These are phyloP conservation scores for Drechslerella dactyloides DNA, from an alignment of 2,329 filamentous ascomycete species.

Conservation along the genomic window DNA sequence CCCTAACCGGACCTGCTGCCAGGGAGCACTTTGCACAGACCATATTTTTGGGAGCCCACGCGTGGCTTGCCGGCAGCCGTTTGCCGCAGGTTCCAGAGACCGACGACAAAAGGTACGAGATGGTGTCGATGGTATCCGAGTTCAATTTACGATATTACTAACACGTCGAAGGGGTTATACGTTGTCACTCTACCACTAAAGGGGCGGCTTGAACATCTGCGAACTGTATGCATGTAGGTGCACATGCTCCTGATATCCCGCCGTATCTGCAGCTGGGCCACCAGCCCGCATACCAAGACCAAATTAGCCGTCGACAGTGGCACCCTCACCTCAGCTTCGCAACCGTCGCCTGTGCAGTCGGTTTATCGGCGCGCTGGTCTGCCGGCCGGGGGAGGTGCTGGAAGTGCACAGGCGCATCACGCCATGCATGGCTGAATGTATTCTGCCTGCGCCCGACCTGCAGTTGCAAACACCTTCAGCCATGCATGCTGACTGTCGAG, in stretches of 20 bases:
- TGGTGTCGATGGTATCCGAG: neutral
- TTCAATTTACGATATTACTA: neutral
- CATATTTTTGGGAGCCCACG: neutral
- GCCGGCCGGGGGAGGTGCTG: neutral
- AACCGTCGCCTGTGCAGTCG: neutral
- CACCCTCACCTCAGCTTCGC: neutral
- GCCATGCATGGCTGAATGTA: neutral
- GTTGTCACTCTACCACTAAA: too few species aligned
- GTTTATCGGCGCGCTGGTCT: neutral
- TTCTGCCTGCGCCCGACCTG: neutral
- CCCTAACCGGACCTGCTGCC: neutral
- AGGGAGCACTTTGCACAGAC: neutral
- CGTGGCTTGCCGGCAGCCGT: slow-evolving; percentile 1
- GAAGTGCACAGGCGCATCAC: neutral
- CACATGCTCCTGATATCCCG: neutral
- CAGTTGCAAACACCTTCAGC: neutral
- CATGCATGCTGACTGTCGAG: neutral
- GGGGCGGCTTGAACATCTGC: neutral
- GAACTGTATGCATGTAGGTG: neutral
- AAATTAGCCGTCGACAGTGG: slow-evolving; percentile 7
- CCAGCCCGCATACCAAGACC: neutral
- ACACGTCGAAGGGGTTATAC: neutral
- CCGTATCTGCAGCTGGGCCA: neutral
- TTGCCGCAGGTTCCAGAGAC: neutral
- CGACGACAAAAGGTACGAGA: neutral